Conservation (phyloP, 257 asterid species). For the Scutellaria baicalensis region DNA sequence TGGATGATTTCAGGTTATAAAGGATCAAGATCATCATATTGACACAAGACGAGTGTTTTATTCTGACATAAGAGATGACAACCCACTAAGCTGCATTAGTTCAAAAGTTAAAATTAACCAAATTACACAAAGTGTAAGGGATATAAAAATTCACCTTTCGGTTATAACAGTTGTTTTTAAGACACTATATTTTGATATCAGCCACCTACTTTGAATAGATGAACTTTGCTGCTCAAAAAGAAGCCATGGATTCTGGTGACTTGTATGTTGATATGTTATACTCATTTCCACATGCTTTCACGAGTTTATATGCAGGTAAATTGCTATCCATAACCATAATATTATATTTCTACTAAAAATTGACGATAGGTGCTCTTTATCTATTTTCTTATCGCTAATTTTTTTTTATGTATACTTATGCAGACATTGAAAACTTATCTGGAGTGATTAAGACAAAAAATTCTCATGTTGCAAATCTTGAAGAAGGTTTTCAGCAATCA, state of each 20-base stretch:
- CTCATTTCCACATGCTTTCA: constrained; percentile 24
- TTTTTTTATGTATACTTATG: neutral
- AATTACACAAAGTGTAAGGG: constrained; percentile 21
- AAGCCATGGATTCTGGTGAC: constrained; percentile 10
- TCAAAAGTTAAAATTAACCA: constrained; percentile 12
- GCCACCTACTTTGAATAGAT: constrained; percentile 7
- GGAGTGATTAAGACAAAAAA: neutral
- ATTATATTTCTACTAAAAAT: neutral
- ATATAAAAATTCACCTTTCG: neutral
- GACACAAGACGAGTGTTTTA: constrained; percentile 24
- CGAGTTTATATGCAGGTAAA: constrained; percentile 3
- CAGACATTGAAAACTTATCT: neutral
- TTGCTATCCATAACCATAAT: neutral
- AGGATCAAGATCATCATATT: constrained; percentile 13
- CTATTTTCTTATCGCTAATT: neutral
- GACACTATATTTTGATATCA: neutral
- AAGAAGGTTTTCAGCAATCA: neutral
- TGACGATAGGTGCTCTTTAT: neutral
- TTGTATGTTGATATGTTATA: constrained; percentile 21
- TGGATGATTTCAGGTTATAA: constrained; percentile 22
- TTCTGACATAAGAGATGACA: constrained; percentile 37
- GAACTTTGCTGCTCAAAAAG: neutral
- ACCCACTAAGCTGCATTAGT: constrained; percentile 21
- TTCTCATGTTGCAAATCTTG: neutral
- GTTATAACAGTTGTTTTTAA: neutral